These are phyloP conservation scores for Globisporangium okanoganense DNA, from an alignment of 352 stramenopile species.

Conservation along the genomic window DNA sequence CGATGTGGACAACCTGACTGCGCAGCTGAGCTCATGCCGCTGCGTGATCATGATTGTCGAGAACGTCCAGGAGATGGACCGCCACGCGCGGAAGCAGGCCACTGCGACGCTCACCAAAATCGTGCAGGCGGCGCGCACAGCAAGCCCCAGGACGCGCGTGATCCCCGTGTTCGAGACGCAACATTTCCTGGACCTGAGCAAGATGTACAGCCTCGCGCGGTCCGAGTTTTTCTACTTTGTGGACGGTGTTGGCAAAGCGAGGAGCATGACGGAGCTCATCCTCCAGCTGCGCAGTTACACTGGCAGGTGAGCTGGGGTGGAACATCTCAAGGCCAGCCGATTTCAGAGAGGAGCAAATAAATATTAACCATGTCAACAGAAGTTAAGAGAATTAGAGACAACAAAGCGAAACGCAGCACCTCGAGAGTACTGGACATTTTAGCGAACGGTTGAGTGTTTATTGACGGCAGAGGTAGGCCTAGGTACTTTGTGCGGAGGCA, in stretches of 20 bases:
- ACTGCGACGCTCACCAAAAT: conserved; percentile 34
- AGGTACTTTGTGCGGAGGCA: neutral
- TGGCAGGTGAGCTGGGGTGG: neutral
- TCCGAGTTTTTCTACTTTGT: conserved; percentile 73
- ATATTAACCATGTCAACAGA: neutral
- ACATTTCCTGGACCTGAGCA: conserved; percentile 70
- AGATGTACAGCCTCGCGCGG: conserved; percentile 65
- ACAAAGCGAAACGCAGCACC: neutral
- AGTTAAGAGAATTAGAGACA: neutral
- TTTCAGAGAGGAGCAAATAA: neutral
- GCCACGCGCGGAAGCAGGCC: conserved; percentile 31
- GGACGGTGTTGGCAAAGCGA: conserved; percentile 32
- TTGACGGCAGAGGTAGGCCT: neutral
- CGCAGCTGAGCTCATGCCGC: conserved; percentile 13
- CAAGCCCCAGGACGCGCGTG: conserved; percentile 29
- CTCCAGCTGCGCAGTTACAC: conserved; percentile 27
- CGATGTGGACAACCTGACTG: conserved; percentile 7
- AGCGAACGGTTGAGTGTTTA: neutral
- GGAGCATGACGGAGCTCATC: conserved; percentile 38
- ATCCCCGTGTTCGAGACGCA: conserved; percentile 49
- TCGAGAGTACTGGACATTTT: neutral
- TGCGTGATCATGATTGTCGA: conserved; percentile 39
- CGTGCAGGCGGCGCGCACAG: conserved; percentile 28
- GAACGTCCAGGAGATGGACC: conserved; percentile 24
- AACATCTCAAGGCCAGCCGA: neutral